phyloP scores from a whole-genome alignment of 1,139 yeast genomes.

The Geotrichum phurueaensis region DNA sequence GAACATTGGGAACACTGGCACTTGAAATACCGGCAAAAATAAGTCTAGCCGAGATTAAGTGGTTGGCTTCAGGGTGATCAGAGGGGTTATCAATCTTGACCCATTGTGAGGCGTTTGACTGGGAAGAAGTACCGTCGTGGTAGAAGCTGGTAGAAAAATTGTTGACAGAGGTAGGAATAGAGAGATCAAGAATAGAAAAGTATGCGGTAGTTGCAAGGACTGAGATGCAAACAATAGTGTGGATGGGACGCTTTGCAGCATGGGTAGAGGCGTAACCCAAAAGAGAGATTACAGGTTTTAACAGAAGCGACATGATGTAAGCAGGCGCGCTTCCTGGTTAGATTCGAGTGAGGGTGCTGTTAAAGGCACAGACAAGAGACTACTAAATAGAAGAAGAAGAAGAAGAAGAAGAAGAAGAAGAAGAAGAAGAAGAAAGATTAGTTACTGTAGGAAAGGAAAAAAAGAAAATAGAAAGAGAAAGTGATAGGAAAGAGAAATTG shows the following conservation, averaged over 20 bases:
- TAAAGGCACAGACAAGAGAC: background rate
- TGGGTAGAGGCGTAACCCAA: constrained; percentile 45
- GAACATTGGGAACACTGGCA: constrained; percentile 14
- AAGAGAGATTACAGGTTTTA: constrained; percentile 17
- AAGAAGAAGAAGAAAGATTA: background rate
- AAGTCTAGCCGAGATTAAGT: constrained; percentile 24
- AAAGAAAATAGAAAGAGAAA: background rate
- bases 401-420: too few species aligned
- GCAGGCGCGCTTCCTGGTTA: background rate
- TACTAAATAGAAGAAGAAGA: constrained; percentile 1
- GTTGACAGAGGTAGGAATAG: constrained; percentile 43
- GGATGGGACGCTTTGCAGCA: constrained; percentile 84
- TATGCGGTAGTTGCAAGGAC: constrained; percentile 77
- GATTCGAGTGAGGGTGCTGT: background rate
- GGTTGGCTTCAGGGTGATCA: constrained; percentile 37
- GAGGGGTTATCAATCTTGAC: constrained; percentile 28
- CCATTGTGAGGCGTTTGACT: constrained; percentile 25
- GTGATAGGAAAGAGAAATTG: background rate
- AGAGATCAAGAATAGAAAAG: constrained; percentile 74
- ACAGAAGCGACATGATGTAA: constrained; percentile 11
- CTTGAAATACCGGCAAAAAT: constrained; percentile 24
- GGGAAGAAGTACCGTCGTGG: constrained; percentile 20
- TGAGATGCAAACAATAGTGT: constrained; percentile 68
- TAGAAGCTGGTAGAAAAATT: constrained; percentile 27
- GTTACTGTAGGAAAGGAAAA: background rate